Evolutionary conservation across 306 rosid genomes (phyloP).

Genomic region (Cucurbita ficifolia): DNA sequence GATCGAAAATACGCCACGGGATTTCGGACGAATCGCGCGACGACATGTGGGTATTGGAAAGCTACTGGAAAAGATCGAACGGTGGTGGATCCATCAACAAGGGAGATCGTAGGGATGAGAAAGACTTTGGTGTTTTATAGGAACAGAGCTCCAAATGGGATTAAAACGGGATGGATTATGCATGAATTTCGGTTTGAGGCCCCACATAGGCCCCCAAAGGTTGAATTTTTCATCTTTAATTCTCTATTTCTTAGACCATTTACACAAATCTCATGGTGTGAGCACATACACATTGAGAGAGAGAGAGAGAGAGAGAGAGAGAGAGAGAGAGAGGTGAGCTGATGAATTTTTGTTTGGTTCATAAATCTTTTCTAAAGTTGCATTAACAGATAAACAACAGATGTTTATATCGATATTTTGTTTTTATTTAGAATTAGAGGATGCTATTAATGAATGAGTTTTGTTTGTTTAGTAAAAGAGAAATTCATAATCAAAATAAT

Average conservation of each 20-base stretch:
- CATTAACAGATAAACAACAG: neutral
- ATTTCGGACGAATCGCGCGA: conserved; percentile 70
- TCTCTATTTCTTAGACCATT: neutral
- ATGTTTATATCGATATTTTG: neutral
- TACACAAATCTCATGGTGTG: neutral
- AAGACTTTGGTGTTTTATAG: conserved; percentile 82
- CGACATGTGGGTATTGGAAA: conserved; percentile 85
- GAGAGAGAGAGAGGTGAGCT: neutral
- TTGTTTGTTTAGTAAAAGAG: neutral
- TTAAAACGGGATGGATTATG: conserved; percentile 96
- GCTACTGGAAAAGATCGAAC: conserved; percentile 94
- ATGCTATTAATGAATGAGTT: neutral
- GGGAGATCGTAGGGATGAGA: conserved; percentile 83
- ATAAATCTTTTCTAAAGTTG: neutral
- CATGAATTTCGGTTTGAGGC: conserved; percentile 96
- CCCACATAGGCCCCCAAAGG: conserved; percentile 98
- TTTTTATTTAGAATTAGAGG: neutral
- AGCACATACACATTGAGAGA: neutral
- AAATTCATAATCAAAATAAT: neutral
- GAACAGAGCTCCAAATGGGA: conserved; percentile 88
- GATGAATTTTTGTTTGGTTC: neutral
- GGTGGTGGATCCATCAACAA: conserved; percentile 50
- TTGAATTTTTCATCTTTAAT: neutral
- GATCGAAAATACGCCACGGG: conserved; percentile 97
- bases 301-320: too few species aligned